phyloP scores from a whole-genome alignment of 1,139 yeast species.

The Candida anutae region DNA sequence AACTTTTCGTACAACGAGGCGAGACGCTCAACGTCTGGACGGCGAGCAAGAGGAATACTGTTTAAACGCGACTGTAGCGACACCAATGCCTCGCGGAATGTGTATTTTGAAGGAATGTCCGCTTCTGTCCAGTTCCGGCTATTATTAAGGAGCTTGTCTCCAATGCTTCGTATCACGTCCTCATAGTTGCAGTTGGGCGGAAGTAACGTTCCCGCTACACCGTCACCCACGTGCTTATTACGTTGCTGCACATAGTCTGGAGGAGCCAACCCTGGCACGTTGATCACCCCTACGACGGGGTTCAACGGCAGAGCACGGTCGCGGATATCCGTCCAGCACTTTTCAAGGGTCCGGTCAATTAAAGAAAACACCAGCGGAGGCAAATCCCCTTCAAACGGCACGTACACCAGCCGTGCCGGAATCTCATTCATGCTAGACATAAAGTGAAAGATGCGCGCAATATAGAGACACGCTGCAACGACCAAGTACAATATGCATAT shows the following conservation, averaged over 20 bases:
- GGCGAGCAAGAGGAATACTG: conserved; percentile 3
- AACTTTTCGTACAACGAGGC: conserved; percentile 59
- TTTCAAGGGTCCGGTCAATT: conserved; percentile 31
- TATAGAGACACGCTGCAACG: conserved; percentile 38
- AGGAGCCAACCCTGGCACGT: conserved; percentile 59
- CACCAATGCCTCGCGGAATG: conserved; percentile 42
- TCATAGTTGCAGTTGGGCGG: conserved; percentile 58
- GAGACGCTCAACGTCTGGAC: conserved; percentile 23
- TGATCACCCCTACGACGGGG: conserved; percentile 29
- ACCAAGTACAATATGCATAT: conserved; percentile 59
- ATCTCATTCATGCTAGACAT: conserved; percentile 61
- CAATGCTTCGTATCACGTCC: conserved; percentile 52
- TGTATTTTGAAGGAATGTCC: conserved; percentile 29
- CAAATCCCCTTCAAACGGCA: conserved; percentile 62
- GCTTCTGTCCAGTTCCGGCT: conserved; percentile 23
- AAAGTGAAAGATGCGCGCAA: conserved; percentile 49
- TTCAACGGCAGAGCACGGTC: conserved; percentile 45
- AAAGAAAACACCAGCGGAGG: conserved; percentile 39
- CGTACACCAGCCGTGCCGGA: conserved; percentile 56
- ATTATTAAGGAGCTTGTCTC: conserved; percentile 39
- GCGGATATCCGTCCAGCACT: conserved; percentile 38
- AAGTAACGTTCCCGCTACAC: conserved; percentile 16
- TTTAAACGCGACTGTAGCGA: conserved; percentile 10
- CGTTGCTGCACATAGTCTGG: conserved; percentile 31
- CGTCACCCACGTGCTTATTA: conserved; percentile 9